phyloP scores from a whole-genome alignment of 2,329 filamentous ascomycete genomes.

The Scopulariopsis brevicaulis region DNA sequence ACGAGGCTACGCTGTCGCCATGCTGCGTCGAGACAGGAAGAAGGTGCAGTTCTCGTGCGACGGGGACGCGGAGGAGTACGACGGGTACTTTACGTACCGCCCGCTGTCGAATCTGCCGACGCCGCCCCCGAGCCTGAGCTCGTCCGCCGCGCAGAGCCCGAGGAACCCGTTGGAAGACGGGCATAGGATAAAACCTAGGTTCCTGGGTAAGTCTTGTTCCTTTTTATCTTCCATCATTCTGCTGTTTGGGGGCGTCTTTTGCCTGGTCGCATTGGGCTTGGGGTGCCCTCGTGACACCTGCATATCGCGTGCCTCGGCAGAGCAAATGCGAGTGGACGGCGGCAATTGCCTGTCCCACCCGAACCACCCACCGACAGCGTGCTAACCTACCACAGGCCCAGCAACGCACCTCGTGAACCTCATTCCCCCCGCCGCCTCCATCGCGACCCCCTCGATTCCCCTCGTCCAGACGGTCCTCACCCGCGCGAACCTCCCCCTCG shows the following conservation, averaged over 20 bases:
- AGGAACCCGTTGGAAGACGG: slow-evolving; percentile 22
- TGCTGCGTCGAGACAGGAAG: slow-evolving; percentile 3
- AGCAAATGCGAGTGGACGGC: neutral
- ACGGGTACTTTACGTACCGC: slow-evolving; percentile 52
- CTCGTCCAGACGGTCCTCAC: slow-evolving; percentile 50
- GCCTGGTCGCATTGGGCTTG: neutral
- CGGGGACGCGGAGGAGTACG: slow-evolving; percentile 28
- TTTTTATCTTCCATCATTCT: neutral
- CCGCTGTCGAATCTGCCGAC: slow-evolving; percentile 58
- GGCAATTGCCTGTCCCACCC: neutral
- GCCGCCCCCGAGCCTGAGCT: slow-evolving; percentile 45
- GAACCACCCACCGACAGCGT: neutral
- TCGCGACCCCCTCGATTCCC: slow-evolving; percentile 43
- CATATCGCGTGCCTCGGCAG: neutral
- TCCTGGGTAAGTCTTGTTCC: slow-evolving; percentile 20
- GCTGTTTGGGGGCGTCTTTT: neutral
- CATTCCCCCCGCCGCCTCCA: slow-evolving; percentile 50
- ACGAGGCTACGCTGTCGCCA: neutral
- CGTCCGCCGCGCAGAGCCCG: slow-evolving; percentile 18
- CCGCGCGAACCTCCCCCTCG: slow-evolving; percentile 44
- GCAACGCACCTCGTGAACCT: slow-evolving; percentile 56
- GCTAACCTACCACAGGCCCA: slow-evolving; percentile 33
- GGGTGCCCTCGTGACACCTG: neutral
- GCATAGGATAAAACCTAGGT: slow-evolving; percentile 26
- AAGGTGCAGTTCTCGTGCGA: neutral